These are phyloP conservation scores for Triticum turgidum DNA, from an alignment of 176 grass and related monocot genomes.

Conservation along the genomic window DNA sequence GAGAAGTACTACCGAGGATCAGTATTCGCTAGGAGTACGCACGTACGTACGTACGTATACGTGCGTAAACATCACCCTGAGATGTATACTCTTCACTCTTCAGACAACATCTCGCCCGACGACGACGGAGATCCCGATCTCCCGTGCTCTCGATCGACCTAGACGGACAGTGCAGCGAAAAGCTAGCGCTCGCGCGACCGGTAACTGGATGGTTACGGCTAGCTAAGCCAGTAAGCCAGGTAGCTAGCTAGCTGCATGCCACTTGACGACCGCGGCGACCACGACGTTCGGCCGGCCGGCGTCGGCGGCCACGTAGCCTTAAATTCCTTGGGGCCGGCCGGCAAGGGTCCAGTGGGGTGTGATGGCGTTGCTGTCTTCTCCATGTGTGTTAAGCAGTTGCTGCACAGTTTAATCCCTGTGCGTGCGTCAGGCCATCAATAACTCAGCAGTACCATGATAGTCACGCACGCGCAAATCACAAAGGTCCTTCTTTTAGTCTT, in stretches of 20 bases:
- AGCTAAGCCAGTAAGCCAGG: neutral
- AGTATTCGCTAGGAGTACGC: neutral
- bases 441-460: neutral
- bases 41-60: neutral
- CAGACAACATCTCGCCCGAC: neutral
- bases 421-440: too few species aligned
- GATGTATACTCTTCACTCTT: neutral
- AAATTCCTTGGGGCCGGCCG: neutral
- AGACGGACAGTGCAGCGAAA: neutral
- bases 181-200: slow-evolving; percentile 4
- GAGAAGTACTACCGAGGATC: neutral
- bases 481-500: too few species aligned
- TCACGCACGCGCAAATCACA: neutral
- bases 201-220: neutral
- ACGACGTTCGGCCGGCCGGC: neutral
- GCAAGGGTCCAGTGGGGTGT: neutral
- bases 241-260: slow-evolving; percentile 3
- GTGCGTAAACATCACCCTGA: neutral
- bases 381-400: neutral
- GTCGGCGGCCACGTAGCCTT: neutral
- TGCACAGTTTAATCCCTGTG: neutral
- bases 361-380: neutral
- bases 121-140: slow-evolving; percentile 5
- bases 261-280: neutral
- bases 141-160: neutral